Evolutionary conservation across 2,329 filamentous ascomycete species (phyloP), one percentile per base, ranked within the genome.

Genomic region (Coccinonectria pachysandricola): DNA sequence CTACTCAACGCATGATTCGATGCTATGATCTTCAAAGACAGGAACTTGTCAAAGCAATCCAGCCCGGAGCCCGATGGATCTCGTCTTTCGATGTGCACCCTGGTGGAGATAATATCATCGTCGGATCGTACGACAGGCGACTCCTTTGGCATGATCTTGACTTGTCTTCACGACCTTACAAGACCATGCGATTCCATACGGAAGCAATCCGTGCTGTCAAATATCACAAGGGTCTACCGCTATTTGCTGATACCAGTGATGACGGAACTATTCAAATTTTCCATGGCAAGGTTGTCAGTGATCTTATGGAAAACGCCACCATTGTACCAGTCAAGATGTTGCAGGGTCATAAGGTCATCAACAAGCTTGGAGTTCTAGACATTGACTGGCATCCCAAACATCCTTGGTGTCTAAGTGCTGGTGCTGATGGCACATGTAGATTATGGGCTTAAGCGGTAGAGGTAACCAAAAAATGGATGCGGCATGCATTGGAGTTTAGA

Each of bases 141-240:
- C 67, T 98, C 3, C 68, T 98, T 16, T 98, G 91, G 91, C 91
- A 96, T 60, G 91, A 98, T 58, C 69, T 96, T 28, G 91, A 98
- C 42, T 73, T 98, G 18, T 91, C 84, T 1, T 78, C 72, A 37
- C 75, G 84, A 25, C 91, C 91, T 0, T 96, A 93, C 66, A 95
- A 95, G 66, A 96, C 88, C 2, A 77, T 98, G 59, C 75, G 91
- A 26, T 98, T 96, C 64, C 91, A 98, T 60, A 63, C 74, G 35
- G 83, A 93, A 56, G 91, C 91, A 23, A 93, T 98, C 46, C 75
- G 92, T 24, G 75, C 79, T 8, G 91, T 95, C 29, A 78, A 75
- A 42, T 98, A 82, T 58, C 92, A 98, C 57, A 76, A 77, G 31
- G 75, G 76, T 34, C 72, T 69, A 21, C 87, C 91, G 11, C 67